Conservation (phyloP, 2,329 filamentous ascomycete genomes). For the Neobulgaria alba region DNA sequence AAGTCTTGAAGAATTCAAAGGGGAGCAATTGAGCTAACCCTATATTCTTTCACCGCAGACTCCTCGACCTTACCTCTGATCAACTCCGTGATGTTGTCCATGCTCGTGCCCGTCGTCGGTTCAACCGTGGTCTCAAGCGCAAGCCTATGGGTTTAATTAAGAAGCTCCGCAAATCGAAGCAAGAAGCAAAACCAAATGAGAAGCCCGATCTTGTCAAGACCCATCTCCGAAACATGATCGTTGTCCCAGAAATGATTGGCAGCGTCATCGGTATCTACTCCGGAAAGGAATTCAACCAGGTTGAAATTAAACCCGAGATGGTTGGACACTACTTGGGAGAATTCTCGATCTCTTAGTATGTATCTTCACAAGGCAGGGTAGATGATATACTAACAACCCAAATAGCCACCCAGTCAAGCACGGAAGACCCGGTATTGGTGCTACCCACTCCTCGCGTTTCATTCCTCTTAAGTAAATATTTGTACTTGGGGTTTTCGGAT, state of each 20-base stretch:
- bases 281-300: slow-evolving; percentile 99
- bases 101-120: slow-evolving; percentile 94
- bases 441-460: slow-evolving; percentile 99
- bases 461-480: slow-evolving; percentile 92
- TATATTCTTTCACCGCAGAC: slow-evolving; percentile 47
- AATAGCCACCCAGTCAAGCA: slow-evolving; percentile 98
- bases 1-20: slow-evolving; percentile 27
- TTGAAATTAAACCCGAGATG: slow-evolving; percentile 99
- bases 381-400: slow-evolving; percentile 40
- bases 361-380: slow-evolving; percentile 27
- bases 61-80: slow-evolving; percentile 96
- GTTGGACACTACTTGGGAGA: slow-evolving; percentile 98
- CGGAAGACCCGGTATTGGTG: slow-evolving; percentile 99
- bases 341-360: slow-evolving; percentile 99
- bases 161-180: slow-evolving; percentile 99
- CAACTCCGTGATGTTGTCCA: slow-evolving; percentile 99
- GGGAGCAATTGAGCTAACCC: slow-evolving; percentile 28
- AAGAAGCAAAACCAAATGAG: slow-evolving; percentile 98
- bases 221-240: slow-evolving; percentile 99
- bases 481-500: slow-evolving; percentile 16
- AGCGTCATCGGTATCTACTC: slow-evolving; percentile 98
- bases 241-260: slow-evolving; percentile 99
- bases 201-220: slow-evolving; percentile 99
- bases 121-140: slow-evolving; percentile 99
- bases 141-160: slow-evolving; percentile 99